Base-by-base conservation (phyloP, 768 basidiomycete genomes). In the Trametes cingulata region DNA sequence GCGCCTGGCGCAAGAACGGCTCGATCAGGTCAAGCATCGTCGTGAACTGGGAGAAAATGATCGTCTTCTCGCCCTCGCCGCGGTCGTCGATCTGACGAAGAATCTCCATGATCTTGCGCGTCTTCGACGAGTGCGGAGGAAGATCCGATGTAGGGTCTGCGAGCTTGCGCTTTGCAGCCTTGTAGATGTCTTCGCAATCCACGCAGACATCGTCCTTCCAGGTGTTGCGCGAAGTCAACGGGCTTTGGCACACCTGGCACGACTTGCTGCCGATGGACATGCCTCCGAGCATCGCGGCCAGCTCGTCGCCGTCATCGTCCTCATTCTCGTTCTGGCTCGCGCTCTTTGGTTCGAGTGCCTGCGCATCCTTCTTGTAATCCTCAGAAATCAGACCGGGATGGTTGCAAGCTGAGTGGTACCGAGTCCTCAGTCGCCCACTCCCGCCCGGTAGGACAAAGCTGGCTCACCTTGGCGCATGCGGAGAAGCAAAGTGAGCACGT, bases 41-140 rank as follows among this genome's bases (percentile, higher is more conserved):
- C 0, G 96, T 98, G 63, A 93, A 93, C 69, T 97, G 95, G 0
- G 93, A 95, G 71, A 98, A 98, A 20, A 99, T 86, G 63, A 98
- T 98, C 0, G 95, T 96, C 81, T 98, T 99, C 70, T 97, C 93
- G 15, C 79, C 71, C 14, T 82, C 74, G 12, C 84, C 79, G 52
- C 83, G 78, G 48, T 79, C 74, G 15, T 87, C 82, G 52, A 94
- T 85, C 17, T 85, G 80, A 12, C 75, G 66, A 41, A 99, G 76
- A 10, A 98, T 73, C 67, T 88, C 80, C 48, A 97, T 66, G 39
- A 93, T 81, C 82, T 89, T 93, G 33, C 87, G 81, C 52, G 93
- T 91, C 75, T 99, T 99, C 19, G 95, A 87, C 7, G 92, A 94
- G 29, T 83, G 79, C 0, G 88, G 88, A 3, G 86, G 87, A 15